Evolutionary conservation across 192 early-diverging fungal genomes (phyloP), one percentile per base, ranked within the genome.

Genomic region (Haplosporangium gracile): DNA sequence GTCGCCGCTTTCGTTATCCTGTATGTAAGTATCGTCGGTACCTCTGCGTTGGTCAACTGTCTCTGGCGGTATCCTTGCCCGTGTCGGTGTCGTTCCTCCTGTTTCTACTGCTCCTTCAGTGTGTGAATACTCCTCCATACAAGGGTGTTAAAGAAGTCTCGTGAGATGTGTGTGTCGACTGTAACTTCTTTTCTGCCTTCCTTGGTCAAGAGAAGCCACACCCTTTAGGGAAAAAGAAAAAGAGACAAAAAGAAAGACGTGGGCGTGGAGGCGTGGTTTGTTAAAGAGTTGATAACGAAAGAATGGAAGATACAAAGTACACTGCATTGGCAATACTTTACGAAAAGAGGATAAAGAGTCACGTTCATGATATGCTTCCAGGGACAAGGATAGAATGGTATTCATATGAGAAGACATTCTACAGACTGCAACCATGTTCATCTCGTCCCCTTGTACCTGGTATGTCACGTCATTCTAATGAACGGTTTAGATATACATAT

Each of bases 351-450:
- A 32, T 3, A 2, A 32, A 32, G 13, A 4, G 11, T 5, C 49
- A 51, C 20, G 11, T 51, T 13, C 60, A 32, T 65, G 10, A 29
- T 16, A 65, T 65, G 60, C 32, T 32, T 42, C 45, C 63, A 34
- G 68, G 18, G 76, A 78, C 53, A 65, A 71, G 70, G 70, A 40
- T 42, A 38, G 20, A 71, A 24, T 71, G 39, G 36, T 16, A 71
- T 71, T 24, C 69, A 22, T 32, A 3, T 9, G 26, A 13, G 29
- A 65, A 32, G 60, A 65, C 5, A 60, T 60, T 60, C 57, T 60
- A 60, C 24, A 26, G 5, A 6, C 57, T 29, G 3, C 29, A 26
- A 29, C 60, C 26, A 26, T 9, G 10, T 15, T 65, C 60, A 26
- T 34, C n/a, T 26, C 55, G 26, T 5, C 55, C 60, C 60, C 60